Evolutionary conservation across 2,329 filamentous ascomycete species (phyloP).

Genomic region (Metarhizium anisopliae): DNA sequence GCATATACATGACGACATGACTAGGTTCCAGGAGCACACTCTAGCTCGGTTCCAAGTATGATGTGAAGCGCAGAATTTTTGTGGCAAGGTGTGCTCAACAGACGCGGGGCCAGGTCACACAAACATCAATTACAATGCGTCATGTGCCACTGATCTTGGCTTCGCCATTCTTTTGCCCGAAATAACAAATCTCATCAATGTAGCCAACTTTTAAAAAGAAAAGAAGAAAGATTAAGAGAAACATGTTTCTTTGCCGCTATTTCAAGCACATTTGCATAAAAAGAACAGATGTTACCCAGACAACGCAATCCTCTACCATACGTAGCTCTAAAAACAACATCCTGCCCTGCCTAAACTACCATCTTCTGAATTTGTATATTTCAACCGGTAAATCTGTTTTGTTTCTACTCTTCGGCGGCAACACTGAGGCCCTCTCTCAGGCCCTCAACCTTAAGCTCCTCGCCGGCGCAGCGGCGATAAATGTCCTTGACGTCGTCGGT

Average conservation of each 20-base stretch:
- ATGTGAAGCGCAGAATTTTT: too few relatives aligned
- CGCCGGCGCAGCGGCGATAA: constrained; percentile 72
- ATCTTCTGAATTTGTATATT: background rate
- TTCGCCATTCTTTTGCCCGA: background rate
- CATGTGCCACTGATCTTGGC: too few relatives aligned
- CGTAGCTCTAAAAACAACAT: too few relatives aligned
- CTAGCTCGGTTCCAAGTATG: background rate
- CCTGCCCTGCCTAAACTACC: background rate
- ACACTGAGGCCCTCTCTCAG: constrained; percentile 72
- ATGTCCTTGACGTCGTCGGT: constrained; percentile 92
- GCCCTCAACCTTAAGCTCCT: constrained; percentile 82
- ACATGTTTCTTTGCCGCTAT: constrained; percentile 5
- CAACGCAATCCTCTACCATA: background rate
- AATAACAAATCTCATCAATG: background rate
- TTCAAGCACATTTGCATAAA: background rate
- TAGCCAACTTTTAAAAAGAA: background rate
- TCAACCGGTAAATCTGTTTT: background rate
- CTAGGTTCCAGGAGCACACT: background rate
- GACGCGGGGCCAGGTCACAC: too few relatives aligned
- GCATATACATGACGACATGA: background rate
- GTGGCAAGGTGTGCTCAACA: too few relatives aligned
- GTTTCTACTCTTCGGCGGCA: constrained; percentile 51
- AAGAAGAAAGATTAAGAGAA: background rate
- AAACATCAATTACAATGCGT: too few relatives aligned
- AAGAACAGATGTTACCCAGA: constrained; percentile 5